Base-by-base conservation (phyloP, 768 basidiomycete species). In the Lenzites betulinus region DNA sequence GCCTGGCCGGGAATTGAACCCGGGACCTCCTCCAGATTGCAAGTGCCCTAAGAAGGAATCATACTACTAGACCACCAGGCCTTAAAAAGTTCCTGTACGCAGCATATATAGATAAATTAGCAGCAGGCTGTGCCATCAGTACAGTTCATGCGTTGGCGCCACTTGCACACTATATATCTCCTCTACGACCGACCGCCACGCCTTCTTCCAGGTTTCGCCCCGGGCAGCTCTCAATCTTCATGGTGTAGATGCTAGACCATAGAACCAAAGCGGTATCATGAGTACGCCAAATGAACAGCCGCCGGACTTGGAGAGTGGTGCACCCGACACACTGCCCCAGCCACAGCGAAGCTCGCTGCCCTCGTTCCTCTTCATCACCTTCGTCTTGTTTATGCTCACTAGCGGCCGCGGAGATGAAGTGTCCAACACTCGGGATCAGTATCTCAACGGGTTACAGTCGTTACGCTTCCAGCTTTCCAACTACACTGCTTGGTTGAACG, bases 1-100 rank as follows among this genome's bases (percentile, higher is more conserved):
- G 85, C 86, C 85, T 86, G 80, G 82, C 86, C 83, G 86, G 86
- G 87, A 88, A 88, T 89, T 88, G 87, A 89, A 89, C 88, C 86
- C 86, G 83, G 86, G 86, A 88, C 89, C 88, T 89, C 87, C 87
- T 87, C 86, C 82, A 87, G 35, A 36, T 36, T 36, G 35, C 35
- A n/a, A n/a, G n/a, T n/a, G n/a, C n/a, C n/a, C n/a, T n/a, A n/a
- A n/a, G n/a, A n/a, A n/a, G n/a, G n/a, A n/a, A n/a, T n/a, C n/a
- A n/a, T n/a, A n/a, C n/a, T n/a, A n/a, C n/a, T n/a, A n/a, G n/a
- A n/a, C n/a, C n/a, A n/a, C n/a, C n/a, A n/a, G n/a, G n/a, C n/a
- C n/a, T n/a, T n/a, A n/a, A n/a, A n/a, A n/a, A n/a, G n/a, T n/a
- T n/a, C n/a, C n/a, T n/a, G n/a, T n/a, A n/a, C n/a, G n/a, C n/a